Evolutionary conservation across 768 basidiomycete genomes (phyloP), one percentile per base, ranked within the genome.

Genomic region (Trametes cingulata): DNA sequence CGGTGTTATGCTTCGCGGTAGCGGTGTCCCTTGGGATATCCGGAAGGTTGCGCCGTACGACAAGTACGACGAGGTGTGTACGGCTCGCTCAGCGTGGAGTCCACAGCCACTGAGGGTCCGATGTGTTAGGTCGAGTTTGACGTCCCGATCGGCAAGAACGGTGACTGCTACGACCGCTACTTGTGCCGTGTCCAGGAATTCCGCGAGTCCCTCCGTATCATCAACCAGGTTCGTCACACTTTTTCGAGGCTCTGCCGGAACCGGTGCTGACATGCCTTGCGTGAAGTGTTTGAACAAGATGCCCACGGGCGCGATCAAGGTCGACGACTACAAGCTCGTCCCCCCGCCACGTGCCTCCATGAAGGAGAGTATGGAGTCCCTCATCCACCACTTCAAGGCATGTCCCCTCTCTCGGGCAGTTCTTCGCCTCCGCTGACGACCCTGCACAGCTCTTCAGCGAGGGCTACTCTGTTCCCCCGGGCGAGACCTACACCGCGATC

Each of bases 311-410:
- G 93, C 84, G 27, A 74, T 95, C 77, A 98, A 95, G 76, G 85
- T 98, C 25, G 96, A 99, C 71, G 96, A 98, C 77, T 91, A 97
- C 78, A 99, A 99, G 77, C 86, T 98, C 59, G 91, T 91, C 0
- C 94, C 97, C 22, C 96, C 96, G 27, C 95, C 96, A 14, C 88
- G 96, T 58, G 95, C 96, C 0, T 88, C 88, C 56, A 99, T 99
- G 97, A 99, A 99, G 77, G 97, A 99, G 79, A 93, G 88, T 75
- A 98, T 98, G 95, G 95, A 98, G 76, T 86, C 90, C 6, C 82
- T 98, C 57, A 98, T 99, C 67, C 96, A 99, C 73, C 96, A 98
- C 79, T 98, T 99, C 82, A 99, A 99, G 81, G 92, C 84, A 61
- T 17, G 65, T 66, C 15, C 36, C 48, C 20, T 25, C 36, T 41